A percentile compares a stretch with the other conserved stretches of the same genome.
Evolutionary conservation across 2,329 filamentous ascomycete species (phyloP).

Genomic region (Ophiostoma angusticollis): DNA sequence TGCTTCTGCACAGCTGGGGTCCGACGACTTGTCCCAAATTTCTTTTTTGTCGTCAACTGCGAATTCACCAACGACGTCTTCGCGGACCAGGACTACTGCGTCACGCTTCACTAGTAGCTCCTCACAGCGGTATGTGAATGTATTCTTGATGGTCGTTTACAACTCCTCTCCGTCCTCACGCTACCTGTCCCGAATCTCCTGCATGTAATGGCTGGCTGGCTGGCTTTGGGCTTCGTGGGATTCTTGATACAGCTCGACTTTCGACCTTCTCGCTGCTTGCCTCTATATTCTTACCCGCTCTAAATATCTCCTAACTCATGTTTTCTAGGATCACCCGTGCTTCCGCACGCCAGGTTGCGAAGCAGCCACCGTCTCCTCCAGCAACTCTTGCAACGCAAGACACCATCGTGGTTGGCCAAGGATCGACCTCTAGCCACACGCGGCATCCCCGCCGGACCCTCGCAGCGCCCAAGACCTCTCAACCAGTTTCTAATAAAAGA

Average conservation of each 20-base stretch:
- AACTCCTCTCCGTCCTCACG: constrained; percentile 14
- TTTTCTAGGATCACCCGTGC: constrained; percentile 93
- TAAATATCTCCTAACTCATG: constrained; percentile 54
- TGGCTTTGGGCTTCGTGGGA: too few species aligned
- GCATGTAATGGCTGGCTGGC: too few species aligned
- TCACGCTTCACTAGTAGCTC: background rate
- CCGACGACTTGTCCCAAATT: background rate
- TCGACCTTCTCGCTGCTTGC: too few species aligned
- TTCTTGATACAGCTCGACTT: too few species aligned
- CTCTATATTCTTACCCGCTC: background rate
- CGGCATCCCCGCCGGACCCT: constrained; percentile 18
- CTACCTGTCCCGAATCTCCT: constrained; percentile 14
- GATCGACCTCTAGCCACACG: constrained; percentile 24
- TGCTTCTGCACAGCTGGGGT: background rate
- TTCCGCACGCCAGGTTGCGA: constrained; percentile 78
- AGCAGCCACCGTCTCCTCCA: constrained; percentile 36
- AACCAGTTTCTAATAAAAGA: constrained; percentile 10
- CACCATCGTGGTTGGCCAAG: constrained; percentile 27
- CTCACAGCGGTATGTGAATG: background rate
- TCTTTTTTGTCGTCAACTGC: background rate
- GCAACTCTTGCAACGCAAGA: constrained; percentile 26
- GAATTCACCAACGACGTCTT: background rate
- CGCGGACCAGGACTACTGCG: background rate
- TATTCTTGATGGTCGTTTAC: background rate
- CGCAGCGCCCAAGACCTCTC: background rate